Percentiles rank a stretch among this genome's conserved stretches.
Conservation (phyloP, 768 basidiomycete genomes). For the Russula sp. region DNA sequence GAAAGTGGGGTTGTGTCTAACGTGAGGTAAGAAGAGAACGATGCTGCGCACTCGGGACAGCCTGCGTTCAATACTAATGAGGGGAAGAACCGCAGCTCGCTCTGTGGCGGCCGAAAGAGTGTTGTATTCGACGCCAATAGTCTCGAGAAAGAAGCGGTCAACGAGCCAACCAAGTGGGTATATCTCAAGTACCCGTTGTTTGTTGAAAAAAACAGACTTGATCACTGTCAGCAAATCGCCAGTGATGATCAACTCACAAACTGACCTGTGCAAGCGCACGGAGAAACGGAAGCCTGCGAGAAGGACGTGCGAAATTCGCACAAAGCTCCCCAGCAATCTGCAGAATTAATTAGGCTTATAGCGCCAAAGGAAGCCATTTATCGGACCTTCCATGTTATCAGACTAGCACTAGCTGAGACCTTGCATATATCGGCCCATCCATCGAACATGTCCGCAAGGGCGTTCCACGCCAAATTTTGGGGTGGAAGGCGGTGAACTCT, state of each 20-base stretch:
- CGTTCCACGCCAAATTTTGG: conserved; percentile 44
- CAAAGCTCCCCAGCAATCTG: conserved; percentile 47
- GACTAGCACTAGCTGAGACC: conserved; percentile 36
- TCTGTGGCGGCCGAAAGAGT: conserved; percentile 36
- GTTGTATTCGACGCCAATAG: conserved; percentile 46
- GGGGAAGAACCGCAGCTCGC: conserved; percentile 29
- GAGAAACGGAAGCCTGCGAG: conserved; percentile 45
- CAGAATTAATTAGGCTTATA: neutral
- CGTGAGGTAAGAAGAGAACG: neutral
- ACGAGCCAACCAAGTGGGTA: conserved; percentile 57
- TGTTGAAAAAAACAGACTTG: conserved; percentile 5
- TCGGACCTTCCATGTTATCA: conserved; percentile 60
- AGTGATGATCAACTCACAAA: conserved; percentile 9
- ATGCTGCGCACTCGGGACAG: conserved; percentile 30
- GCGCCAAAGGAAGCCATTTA: neutral
- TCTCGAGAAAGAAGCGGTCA: conserved; percentile 45
- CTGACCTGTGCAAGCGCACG: conserved; percentile 59
- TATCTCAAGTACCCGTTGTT: conserved; percentile 5
- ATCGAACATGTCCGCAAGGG: conserved; percentile 42
- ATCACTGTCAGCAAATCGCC: conserved; percentile 2
- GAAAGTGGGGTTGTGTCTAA: conserved; percentile 7
- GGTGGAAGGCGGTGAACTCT: conserved; percentile 48
- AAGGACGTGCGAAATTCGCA: conserved; percentile 38
- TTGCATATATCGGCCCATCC: conserved; percentile 47
- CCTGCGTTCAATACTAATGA: conserved; percentile 36